Evolutionary conservation across 371 early-diverging fungal genomes (phyloP).

Genomic region (Rhizopus microsporus): DNA sequence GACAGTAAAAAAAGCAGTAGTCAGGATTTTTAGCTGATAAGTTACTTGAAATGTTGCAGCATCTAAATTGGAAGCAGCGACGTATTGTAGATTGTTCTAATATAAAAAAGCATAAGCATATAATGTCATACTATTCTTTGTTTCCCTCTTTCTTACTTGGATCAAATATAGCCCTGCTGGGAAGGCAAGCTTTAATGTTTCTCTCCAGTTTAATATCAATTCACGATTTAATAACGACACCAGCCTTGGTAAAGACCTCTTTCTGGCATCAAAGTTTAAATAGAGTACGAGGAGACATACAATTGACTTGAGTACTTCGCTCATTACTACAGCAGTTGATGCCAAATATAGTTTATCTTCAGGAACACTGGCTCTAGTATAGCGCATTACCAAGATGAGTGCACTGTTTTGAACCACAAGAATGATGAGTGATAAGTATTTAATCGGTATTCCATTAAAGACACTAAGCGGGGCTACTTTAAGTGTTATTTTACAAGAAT

Average conservation of each 20-base stretch:
- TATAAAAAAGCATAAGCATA: constrained; percentile 6
- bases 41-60: constrained; percentile 97
- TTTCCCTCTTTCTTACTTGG: constrained; percentile 50
- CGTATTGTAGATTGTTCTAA: constrained; percentile 91
- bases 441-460: constrained; percentile 59
- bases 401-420: constrained; percentile 90
- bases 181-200: constrained; percentile 63
- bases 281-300: constrained; percentile 66
- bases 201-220: constrained; percentile 44
- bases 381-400: constrained; percentile 82
- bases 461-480: constrained; percentile 4
- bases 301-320: constrained; percentile 79
- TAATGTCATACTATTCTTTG: too few relatives aligned
- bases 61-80: constrained; percentile 86
- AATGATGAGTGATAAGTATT: constrained; percentile 82
- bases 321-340: constrained; percentile 88
- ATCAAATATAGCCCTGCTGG: constrained; percentile 92
- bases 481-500: background rate
- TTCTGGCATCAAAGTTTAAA: constrained; percentile 21
- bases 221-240: constrained; percentile 34
- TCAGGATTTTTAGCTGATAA: constrained; percentile 95
- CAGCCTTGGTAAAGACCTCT: constrained; percentile 28
- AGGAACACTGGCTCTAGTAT: constrained; percentile 61
- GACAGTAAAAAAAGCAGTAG: constrained; percentile 93
- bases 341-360: constrained; percentile 66